Conservation (phyloP, 352 stramenopile genomes). For the Nothophytophthora sp. region DNA sequence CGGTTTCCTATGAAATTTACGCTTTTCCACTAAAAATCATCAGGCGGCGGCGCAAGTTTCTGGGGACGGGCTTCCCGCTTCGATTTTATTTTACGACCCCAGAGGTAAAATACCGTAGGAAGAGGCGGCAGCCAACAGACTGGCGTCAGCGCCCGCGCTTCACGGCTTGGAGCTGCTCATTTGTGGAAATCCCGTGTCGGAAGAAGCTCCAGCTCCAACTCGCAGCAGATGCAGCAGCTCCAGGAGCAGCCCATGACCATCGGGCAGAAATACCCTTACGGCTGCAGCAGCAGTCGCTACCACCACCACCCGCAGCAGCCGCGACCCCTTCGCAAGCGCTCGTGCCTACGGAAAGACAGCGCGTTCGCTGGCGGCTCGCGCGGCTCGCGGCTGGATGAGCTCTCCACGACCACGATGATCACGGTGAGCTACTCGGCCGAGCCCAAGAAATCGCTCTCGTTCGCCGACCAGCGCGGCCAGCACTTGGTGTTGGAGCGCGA, state of each 20-base stretch:
- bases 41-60: background rate
- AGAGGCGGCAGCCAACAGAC: background rate
- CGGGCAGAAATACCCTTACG: conserved; percentile 19
- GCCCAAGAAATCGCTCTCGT: conserved; percentile 61
- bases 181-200: conserved; percentile 5
- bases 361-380: conserved; percentile 30
- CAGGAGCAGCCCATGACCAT: conserved; percentile 34
- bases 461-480: conserved; percentile 56
- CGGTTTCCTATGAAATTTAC: conserved; percentile 6
- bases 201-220: background rate
- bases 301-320: conserved; percentile 5
- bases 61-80: background rate
- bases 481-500: conserved; percentile 51
- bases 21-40: no score
- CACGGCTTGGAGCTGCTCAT: conserved; percentile 10
- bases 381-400: conserved; percentile 28
- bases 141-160: conserved; percentile 1
- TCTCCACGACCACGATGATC: conserved; percentile 32
- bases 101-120: no score
- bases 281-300: conserved; percentile 1
- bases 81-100: no score
- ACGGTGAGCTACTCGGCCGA: conserved; percentile 32
- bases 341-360: conserved; percentile 56
- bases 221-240: conserved; percentile 27
- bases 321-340: conserved; percentile 19